phyloP scores from a whole-genome alignment of 1,139 yeast genomes.

The Hanseniaspora gamundiae region DNA sequence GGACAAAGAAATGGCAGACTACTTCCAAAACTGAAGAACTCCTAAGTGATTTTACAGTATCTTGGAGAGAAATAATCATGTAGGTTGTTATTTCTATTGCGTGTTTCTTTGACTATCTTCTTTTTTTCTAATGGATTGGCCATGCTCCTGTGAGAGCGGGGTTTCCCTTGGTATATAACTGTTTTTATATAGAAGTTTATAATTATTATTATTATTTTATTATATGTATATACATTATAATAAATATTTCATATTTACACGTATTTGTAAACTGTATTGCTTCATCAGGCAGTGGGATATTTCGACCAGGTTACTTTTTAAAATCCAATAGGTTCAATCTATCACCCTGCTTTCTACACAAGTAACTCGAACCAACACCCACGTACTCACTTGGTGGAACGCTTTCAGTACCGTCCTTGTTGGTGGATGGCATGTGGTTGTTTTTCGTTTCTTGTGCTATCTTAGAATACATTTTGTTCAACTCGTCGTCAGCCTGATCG shows the following conservation, averaged over 20 bases:
- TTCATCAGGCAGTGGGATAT: too few species aligned
- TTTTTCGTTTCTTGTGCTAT: slow-evolving; percentile 2
- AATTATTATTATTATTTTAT: neutral
- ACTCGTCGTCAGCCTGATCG: neutral
- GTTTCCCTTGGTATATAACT: too few species aligned
- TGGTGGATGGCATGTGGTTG: slow-evolving; percentile 21
- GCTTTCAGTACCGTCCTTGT: neutral
- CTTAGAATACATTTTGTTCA: slow-evolving; percentile 5
- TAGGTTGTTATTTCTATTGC: neutral
- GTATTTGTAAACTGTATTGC: too few species aligned
- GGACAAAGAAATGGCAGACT: slow-evolving; percentile 90
- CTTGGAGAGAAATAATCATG: slow-evolving; percentile 5
- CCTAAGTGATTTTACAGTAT: too few species aligned
- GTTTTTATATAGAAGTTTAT: too few species aligned
- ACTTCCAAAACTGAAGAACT: slow-evolving; percentile 33
- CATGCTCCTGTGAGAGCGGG: too few species aligned
- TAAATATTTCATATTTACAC: neutral
- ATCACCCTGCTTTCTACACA: slow-evolving; percentile 30
- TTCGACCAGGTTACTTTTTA: slow-evolving; percentile 9
- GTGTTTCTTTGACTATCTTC: too few species aligned
- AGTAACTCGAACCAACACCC: slow-evolving; percentile 51
- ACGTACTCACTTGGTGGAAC: slow-evolving; percentile 42
- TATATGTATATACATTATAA: neutral
- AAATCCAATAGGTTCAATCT: slow-evolving; percentile 25
- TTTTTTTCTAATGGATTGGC: too few species aligned